These are phyloP conservation scores for Begonia peltatifolia DNA, from an alignment of 306 rosid genomes.

Conservation along the genomic window DNA sequence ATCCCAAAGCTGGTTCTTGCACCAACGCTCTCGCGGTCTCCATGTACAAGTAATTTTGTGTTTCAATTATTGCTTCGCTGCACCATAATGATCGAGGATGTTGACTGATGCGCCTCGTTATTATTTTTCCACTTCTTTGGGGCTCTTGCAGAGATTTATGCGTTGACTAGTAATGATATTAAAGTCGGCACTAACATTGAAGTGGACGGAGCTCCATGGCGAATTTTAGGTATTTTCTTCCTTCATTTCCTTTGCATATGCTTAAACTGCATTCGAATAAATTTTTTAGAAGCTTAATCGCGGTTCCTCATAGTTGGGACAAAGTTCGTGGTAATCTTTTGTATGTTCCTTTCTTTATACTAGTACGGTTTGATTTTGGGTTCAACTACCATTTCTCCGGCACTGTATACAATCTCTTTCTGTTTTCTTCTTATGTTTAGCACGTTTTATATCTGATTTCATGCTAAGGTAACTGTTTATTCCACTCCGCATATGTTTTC, in stretches of 20 bases:
- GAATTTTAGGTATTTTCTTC: slow-evolving; percentile 41
- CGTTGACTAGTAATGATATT: slow-evolving; percentile 79
- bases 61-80: slow-evolving; percentile 4
- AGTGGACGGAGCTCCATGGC: slow-evolving; percentile 95
- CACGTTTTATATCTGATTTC: too few relatives aligned
- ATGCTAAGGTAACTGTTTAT: background rate
- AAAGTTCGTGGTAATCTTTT: too few relatives aligned
- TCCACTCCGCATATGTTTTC: too few relatives aligned
- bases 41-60: slow-evolving; percentile 30
- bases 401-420: background rate
- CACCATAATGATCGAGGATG: background rate
- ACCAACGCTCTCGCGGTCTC: slow-evolving; percentile 13
- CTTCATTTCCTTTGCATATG: background rate
- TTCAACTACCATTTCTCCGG: too few relatives aligned
- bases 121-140: too few relatives aligned
- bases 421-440: background rate
- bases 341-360: too few relatives aligned
- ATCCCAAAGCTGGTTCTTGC: slow-evolving; percentile 20
- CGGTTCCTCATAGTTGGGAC: too few relatives aligned
- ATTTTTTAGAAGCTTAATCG: background rate
- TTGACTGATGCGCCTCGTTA: too few relatives aligned
- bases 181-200: slow-evolving; percentile 71
- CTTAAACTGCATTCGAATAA: background rate
- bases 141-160: slow-evolving; percentile 42
- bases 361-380: too few relatives aligned